These are phyloP conservation scores for Umbelopsis sp. DNA, from an alignment of 371 early-diverging fungal species.

Conservation along the genomic window DNA sequence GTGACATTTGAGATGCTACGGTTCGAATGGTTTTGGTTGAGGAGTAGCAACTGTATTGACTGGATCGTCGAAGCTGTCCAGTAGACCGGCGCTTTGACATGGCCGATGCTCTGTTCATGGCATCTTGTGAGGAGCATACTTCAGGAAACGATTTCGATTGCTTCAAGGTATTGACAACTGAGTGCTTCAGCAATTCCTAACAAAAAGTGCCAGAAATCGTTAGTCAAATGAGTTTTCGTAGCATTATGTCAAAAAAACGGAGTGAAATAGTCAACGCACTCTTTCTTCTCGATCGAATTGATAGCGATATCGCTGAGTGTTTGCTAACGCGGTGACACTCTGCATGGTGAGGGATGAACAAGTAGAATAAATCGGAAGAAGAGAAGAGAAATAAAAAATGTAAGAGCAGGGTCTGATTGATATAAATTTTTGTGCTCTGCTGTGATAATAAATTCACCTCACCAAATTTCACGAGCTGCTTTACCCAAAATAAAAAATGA, in stretches of 20 bases:
- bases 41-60: conserved; percentile 5
- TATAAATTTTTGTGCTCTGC: conserved; percentile 3
- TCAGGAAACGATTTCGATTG: conserved; percentile 14
- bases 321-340: conserved; percentile 8
- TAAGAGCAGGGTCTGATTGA: too few species aligned
- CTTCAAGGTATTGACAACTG: conserved; percentile 6
- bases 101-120: neutral
- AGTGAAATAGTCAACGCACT: neutral
- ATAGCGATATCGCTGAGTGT: conserved; percentile 16
- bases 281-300: conserved; percentile 14
- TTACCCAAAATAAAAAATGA: neutral
- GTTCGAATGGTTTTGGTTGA: conserved; percentile 11
- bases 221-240: neutral
- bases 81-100: conserved; percentile 47
- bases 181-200: neutral
- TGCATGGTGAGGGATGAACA: conserved; percentile 9
- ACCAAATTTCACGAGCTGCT: conserved; percentile 12
- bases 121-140: neutral
- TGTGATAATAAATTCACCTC: too few species aligned
- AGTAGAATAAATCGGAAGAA: neutral
- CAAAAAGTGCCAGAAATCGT: neutral
- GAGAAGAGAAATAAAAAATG: neutral
- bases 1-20: conserved; percentile 10
- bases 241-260: neutral
- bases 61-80: conserved; percentile 42